Base-by-base conservation (phyloP, 2,329 filamentous ascomycete species). In the Mycogone perniciosa region DNA sequence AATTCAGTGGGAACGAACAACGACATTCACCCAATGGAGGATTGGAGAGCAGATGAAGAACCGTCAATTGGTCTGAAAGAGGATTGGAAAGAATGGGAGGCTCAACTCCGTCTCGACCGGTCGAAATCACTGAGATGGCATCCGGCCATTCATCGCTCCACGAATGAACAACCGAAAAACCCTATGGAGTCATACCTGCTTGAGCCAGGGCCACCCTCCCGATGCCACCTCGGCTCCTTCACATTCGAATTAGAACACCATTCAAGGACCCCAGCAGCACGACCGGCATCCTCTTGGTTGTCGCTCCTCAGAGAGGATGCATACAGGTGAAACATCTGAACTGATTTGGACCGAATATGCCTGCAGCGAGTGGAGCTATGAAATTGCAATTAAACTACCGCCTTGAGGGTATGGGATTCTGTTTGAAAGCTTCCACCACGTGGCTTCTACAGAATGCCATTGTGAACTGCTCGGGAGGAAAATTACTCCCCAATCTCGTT, bases 401-500 rank as follows among this genome's bases (percentile, higher is more conserved):
- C 20, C 20, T 20, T 2, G 20, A 20, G 20, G 20, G 20, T 20
- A 20, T 20, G 20, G 20, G 20, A 20, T 20, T 20, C 20, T 20
- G 20, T 20, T 20, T 20, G 20, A 20, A 20, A 20, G 20, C 20
- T 20, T 20, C 20, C 20, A 20, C 20, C 20, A 20, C 20, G 20
- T 20, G 20, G 20, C 20, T 20, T 20, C 20, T 20, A 20, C 20
- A 20, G 20, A 20, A 20, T 20, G 20, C 20, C 3, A 20, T 20
- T 20, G 20, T 3, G 20, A 20, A 20, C 20, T 20, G 20, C 20
- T 20, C 20, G 20, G 20, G 20, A 20, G 20, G 20, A 20, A 33
- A 9, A 33, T 55, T 48, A 63, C 5, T 50, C 59, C 35, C 55
- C 64, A 53, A 75, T 64, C 44, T 67, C 62, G 62, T 92, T 90